Base-by-base conservation (phyloP, 352 stramenopile genomes). In the Pythium rhizo-oryzae region DNA sequence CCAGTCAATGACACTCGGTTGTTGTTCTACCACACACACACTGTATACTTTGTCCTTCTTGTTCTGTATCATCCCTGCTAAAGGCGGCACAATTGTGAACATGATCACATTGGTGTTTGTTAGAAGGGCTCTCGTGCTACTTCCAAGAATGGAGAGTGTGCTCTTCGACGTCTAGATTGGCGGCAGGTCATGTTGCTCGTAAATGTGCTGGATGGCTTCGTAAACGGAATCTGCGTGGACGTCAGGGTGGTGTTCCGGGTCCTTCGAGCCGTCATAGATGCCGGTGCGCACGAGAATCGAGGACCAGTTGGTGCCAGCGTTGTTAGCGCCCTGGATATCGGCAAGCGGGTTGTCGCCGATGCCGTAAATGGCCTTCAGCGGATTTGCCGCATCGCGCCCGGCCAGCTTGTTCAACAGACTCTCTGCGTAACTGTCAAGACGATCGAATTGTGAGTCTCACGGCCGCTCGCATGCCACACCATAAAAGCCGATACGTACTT, bases 261-360 rank as follows among this genome's bases (percentile, higher is more conserved):
- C 73, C 15, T 74, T 85, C 37, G 70, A 71, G 62, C 82, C 84
- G 60, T 90, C 76, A 66, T 86, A 97, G 44, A 98, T 89, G 37
- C 92, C 92, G 46, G 92, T 96, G 59, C 79, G 78, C 67, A 98
- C 87, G 13, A 98, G 81, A 18, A 97, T 81, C 18, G 89, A 96
- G 21, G 76, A 86, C 90, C 91, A 98, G 50, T 88, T 67, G 6
- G 82, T 74, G 7, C 89, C 89, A 24, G 89, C 89, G 53, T 90
- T 83, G 71, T 97, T 97, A 11, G 90, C 90, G 21, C 90, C 90
- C 52, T 92, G 87, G 59, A 97, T 93, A 64, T 97, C 90, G 2
- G 88, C 80, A 35, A 88, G 68, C 21, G 90, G 90, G 66, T 97
- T 97, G 77, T 97, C 90, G 9, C 90, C 90, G 44, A 97, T 95